Evolutionary conservation across 768 basidiomycete genomes (phyloP).

Genomic region (Hygrophorus pudorinus): DNA sequence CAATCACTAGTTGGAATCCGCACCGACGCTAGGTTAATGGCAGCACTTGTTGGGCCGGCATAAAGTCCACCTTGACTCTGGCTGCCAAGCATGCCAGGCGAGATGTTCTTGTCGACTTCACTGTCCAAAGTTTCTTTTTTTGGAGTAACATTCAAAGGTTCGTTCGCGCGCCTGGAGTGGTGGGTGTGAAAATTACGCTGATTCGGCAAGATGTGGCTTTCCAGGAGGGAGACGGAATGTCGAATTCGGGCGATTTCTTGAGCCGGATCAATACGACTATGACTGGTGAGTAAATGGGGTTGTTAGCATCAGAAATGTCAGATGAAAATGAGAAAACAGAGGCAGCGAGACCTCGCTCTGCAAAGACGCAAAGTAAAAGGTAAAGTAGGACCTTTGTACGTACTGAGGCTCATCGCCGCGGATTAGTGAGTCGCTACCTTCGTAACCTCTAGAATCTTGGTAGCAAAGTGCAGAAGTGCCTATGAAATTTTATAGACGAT

Average conservation of each 20-base stretch:
- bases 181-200: conserved; percentile 24
- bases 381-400: conserved; percentile 18
- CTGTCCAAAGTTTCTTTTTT: conserved; percentile 46
- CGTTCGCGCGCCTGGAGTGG: conserved; percentile 27
- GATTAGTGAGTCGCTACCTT: conserved; percentile 36
- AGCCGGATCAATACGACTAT: conserved; percentile 38
- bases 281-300: conserved; percentile 15
- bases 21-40: conserved; percentile 54
- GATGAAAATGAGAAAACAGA: conserved; percentile 10
- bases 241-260: conserved; percentile 60
- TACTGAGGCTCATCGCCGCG: conserved; percentile 49
- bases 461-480: conserved; percentile 78
- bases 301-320: conserved; percentile 2
- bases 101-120: conserved; percentile 36
- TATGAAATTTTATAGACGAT: conserved; percentile 23
- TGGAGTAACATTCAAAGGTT: conserved; percentile 28
- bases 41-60: conserved; percentile 70
- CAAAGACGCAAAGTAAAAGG: conserved; percentile 9
- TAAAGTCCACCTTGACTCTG: conserved; percentile 63
- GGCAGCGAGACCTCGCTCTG: conserved; percentile 5
- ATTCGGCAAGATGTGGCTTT: conserved; percentile 44
- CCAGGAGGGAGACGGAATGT: conserved; percentile 58
- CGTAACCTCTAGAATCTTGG: conserved; percentile 61
- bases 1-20: conserved; percentile 20
- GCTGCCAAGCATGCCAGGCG: conserved; percentile 59